Evolutionary conservation across 805 yeast genomes (phyloP).

Genomic region (Saturnispora gosingensis): DNA sequence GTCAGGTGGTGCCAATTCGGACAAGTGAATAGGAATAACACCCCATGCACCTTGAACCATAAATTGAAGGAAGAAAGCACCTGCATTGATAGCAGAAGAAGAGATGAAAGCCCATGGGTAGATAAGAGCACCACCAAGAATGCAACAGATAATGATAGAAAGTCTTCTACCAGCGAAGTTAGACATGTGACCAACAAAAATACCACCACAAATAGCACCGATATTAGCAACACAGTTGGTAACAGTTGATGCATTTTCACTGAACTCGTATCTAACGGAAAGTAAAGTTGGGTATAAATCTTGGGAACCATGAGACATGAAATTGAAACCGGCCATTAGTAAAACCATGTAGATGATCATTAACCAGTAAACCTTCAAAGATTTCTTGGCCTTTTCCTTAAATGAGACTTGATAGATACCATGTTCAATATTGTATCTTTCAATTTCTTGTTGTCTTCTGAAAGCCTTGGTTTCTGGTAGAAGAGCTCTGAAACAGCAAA

Average conservation of each 20-base stretch:
- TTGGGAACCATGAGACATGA: conserved; percentile 56
- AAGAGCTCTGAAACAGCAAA: conserved; percentile 33
- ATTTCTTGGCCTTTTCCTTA: conserved; percentile 26
- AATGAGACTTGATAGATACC: conserved; percentile 27
- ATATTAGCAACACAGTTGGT: conserved; percentile 49
- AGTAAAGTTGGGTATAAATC: conserved; percentile 52
- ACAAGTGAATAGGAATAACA: conserved; percentile 51
- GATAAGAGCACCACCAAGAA: conserved; percentile 49
- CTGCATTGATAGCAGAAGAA: conserved; percentile 42
- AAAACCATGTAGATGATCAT: conserved; percentile 46
- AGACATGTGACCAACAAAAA: conserved; percentile 44
- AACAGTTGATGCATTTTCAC: conserved; percentile 39
- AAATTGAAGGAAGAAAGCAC: conserved; percentile 52
- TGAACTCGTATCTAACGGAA: conserved; percentile 35
- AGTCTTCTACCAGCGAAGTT: conserved; percentile 49
- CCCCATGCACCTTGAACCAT: conserved; percentile 69
- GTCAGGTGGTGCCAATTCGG: conserved; percentile 54
- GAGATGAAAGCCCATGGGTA: conserved; percentile 54
- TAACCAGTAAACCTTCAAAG: conserved; percentile 46
- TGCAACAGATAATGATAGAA: conserved; percentile 41
- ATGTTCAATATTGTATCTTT: conserved; percentile 24
- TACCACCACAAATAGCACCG: conserved; percentile 52
- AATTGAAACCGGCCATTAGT: conserved; percentile 55
- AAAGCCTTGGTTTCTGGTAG: conserved; percentile 49
- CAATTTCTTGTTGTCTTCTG: conserved; percentile 32